A percentile compares a stretch with the other conserved stretches of the same genome.
Evolutionary conservation across 169 alveolate genomes (phyloP).

Genomic region (Plasmodium billcollinsi): DNA sequence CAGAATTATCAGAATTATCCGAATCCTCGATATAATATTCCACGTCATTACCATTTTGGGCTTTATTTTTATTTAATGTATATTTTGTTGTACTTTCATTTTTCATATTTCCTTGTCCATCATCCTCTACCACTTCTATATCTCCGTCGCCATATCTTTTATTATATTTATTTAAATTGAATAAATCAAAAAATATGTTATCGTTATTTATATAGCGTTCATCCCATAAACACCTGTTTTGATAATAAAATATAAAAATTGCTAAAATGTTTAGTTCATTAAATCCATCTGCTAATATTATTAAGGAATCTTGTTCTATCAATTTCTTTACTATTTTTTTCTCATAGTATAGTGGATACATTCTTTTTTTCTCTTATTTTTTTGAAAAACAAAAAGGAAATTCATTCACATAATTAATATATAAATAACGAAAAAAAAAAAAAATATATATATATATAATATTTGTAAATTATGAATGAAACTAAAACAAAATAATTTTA

Average conservation of each 20-base stretch:
- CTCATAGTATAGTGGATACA: conserved; percentile 66
- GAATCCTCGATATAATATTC: background rate
- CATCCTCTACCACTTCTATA: background rate
- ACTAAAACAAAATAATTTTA: too few relatives aligned
- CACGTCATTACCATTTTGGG: too few relatives aligned
- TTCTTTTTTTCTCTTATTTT: background rate
- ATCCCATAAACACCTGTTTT: conserved; percentile 70
- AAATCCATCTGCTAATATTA: conserved; percentile 71
- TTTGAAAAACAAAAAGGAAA: background rate
- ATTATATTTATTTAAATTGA: conserved; percentile 17
- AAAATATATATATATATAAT: too few relatives aligned
- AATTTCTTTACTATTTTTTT: conserved; percentile 63
- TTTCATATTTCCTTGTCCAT: too few relatives aligned
- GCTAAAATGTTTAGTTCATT: conserved; percentile 72
- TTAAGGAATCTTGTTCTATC: conserved; percentile 62
- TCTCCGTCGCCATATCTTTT: background rate
- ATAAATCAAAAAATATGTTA: conserved; percentile 51
- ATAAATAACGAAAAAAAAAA: too few relatives aligned
- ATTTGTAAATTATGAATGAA: too few relatives aligned
- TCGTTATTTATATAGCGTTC: conserved; percentile 15
- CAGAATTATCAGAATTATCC: background rate
- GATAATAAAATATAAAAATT: conserved; percentile 67
- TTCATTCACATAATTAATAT: too few relatives aligned
- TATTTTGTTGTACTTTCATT: too few relatives aligned
- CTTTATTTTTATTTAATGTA: too few relatives aligned